Conservation (phyloP, 164 flowering plant species). For the Stephania yunnanensis region DNA sequence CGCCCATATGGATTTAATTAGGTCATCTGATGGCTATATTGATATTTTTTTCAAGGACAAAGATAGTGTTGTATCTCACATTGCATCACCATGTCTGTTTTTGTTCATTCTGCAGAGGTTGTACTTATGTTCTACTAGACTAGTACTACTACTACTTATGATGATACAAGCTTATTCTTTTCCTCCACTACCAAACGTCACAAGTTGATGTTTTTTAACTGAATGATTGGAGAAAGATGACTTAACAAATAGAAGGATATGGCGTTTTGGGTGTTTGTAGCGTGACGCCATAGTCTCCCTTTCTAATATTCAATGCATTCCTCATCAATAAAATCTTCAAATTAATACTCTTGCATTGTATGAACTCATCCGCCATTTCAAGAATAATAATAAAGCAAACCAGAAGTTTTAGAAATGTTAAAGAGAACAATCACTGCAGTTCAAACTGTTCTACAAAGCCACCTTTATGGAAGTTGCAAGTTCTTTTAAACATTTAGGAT, state of each 20-base stretch:
- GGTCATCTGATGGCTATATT: conserved; percentile 12
- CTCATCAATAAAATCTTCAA: not conserved
- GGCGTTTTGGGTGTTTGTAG: conserved; percentile 10
- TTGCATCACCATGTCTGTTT: conserved; percentile 10
- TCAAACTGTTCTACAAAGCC: too few relatives aligned
- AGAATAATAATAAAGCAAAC: too few relatives aligned
- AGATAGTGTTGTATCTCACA: conserved; percentile 12
- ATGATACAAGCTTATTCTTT: not conserved
- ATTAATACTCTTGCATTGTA: not conserved
- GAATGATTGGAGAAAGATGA: conserved; percentile 9
- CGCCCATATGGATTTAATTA: conserved; percentile 10
- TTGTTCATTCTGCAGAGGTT: conserved; percentile 8
- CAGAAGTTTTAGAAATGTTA: too few relatives aligned
- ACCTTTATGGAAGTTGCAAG: too few relatives aligned
- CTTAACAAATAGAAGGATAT: not conserved
- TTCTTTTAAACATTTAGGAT: too few relatives aligned
- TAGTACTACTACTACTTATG: conserved; percentile 12
- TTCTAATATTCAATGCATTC: not conserved
- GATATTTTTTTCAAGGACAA: not conserved
- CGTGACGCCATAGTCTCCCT: not conserved
- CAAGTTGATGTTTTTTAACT: not conserved
- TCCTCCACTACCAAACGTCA: conserved; percentile 1
- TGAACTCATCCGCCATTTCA: too few relatives aligned
- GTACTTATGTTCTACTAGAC: conserved; percentile 12
- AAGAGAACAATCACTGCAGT: too few relatives aligned